phyloP scores from a whole-genome alignment of 2,329 filamentous ascomycete species.

The Rhynchosporium agropyri region DNA sequence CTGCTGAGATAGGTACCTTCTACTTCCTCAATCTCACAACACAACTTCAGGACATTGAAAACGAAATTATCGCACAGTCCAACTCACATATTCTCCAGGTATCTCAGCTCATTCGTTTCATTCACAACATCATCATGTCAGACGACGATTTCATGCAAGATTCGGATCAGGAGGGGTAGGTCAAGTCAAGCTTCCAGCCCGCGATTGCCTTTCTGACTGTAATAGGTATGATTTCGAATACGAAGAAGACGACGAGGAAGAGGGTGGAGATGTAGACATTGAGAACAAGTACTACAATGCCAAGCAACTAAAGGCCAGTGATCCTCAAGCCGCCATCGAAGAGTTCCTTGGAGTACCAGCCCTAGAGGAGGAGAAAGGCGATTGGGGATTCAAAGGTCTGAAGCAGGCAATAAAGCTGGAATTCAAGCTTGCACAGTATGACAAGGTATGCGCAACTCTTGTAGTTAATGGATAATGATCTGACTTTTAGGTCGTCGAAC shows the following conservation, averaged over 20 bases:
- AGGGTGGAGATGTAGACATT: constrained; percentile 87
- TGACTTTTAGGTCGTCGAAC: constrained; percentile 72
- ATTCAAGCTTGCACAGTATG: constrained; percentile 87
- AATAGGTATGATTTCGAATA: constrained; percentile 92
- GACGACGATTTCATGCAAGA: constrained; percentile 87
- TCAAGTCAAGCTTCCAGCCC: constrained; percentile 48
- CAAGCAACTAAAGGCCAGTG: constrained; percentile 89
- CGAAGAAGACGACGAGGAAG: constrained; percentile 85
- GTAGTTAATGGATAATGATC: background rate
- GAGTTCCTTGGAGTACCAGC: constrained; percentile 89
- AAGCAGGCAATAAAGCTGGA: constrained; percentile 99
- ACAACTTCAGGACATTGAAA: no score
- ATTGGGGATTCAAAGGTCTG: constrained; percentile 98
- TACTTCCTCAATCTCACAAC: no score
- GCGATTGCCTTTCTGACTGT: constrained; percentile 28
- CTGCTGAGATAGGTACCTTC: no score
- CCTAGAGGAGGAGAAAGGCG: constrained; percentile 87
- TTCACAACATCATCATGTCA: constrained; percentile 46
- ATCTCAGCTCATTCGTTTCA: no score
- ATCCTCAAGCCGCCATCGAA: constrained; percentile 83
- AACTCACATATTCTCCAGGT: no score
- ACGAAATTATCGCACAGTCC: no score
- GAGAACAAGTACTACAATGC: constrained; percentile 99
- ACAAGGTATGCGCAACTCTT: constrained; percentile 59
- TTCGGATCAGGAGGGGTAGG: constrained; percentile 82